Conservation (phyloP, 352 stramenopile genomes). For the Thalassiosira exigua region DNA sequence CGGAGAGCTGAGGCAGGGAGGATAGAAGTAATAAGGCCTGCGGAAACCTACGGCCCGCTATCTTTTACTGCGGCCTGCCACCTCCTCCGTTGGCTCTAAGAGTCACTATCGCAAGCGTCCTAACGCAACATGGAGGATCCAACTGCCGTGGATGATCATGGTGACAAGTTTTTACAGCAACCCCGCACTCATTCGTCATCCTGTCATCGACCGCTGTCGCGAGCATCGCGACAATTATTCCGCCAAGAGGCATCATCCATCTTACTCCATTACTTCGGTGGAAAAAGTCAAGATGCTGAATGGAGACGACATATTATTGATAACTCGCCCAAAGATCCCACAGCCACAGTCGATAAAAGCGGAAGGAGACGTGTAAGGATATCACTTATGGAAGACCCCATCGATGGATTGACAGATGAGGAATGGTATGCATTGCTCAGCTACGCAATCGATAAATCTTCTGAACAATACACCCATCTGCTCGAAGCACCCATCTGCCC, state of each 20-base stretch:
- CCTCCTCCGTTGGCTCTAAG: no score
- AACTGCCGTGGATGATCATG: no score
- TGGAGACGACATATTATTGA: conserved; percentile 3
- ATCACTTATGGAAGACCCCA: conserved; percentile 12
- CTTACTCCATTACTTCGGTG: conserved; percentile 26
- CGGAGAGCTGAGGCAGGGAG: no score
- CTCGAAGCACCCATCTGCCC: conserved; percentile 8
- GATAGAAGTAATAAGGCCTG: no score
- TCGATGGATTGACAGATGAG: conserved; percentile 31
- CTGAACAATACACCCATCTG: neutral
- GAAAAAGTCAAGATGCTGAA: neutral
- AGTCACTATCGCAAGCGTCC: no score
- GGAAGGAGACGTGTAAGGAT: conserved; percentile 20
- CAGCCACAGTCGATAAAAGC: conserved; percentile 1
- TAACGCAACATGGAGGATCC: no score
- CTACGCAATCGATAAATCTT: conserved; percentile 20
- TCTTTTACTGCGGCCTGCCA: no score
- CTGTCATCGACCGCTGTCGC: conserved; percentile 13
- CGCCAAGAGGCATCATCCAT: conserved; percentile 5
- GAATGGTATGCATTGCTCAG: conserved; percentile 36
- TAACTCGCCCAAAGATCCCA: neutral
- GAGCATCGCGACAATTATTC: conserved; percentile 26
- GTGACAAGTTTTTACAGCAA: no score
- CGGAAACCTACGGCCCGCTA: no score
- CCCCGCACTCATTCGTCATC: no score